A percentile compares a stretch with the other conserved stretches of the same genome.
phyloP scores from a whole-genome alignment of 768 basidiomycete species.

The Lactarius sanguifluus region DNA sequence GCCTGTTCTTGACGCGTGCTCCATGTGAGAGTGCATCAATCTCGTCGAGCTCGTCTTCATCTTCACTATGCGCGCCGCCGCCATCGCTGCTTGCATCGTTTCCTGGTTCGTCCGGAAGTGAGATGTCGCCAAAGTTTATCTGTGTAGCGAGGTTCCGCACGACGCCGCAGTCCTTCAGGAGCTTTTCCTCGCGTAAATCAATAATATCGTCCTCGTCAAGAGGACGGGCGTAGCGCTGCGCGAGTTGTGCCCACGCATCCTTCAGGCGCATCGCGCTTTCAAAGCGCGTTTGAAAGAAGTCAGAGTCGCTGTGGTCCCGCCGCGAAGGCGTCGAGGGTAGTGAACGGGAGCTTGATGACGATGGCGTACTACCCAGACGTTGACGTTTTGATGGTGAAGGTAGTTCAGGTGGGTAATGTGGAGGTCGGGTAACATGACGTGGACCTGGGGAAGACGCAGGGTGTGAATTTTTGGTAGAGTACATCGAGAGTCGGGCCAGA shows the following conservation, averaged over 20 bases:
- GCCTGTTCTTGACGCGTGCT: conserved; percentile 36
- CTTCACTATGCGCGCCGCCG: conserved; percentile 41
- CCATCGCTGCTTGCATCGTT: conserved; percentile 43
- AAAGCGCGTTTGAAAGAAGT: conserved; percentile 55
- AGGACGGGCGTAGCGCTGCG: conserved; percentile 61
- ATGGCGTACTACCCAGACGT: conserved; percentile 48
- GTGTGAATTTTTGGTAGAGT: conserved; percentile 37
- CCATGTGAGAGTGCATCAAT: conserved; percentile 50
- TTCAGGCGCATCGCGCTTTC: conserved; percentile 57
- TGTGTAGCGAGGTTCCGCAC: conserved; percentile 45
- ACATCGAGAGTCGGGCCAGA: conserved; percentile 17
- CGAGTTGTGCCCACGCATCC: conserved; percentile 66
- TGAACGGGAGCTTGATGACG: conserved; percentile 36
- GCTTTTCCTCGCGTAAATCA: conserved; percentile 57
- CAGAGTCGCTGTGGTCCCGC: conserved; percentile 34
- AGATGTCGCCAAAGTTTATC: conserved; percentile 54
- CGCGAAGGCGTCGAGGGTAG: conserved; percentile 30
- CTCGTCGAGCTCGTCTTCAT: conserved; percentile 58
- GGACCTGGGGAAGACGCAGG: conserved; percentile 52
- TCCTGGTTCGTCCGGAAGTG: conserved; percentile 36
- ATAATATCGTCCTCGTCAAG: conserved; percentile 81
- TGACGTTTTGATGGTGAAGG: conserved; percentile 50
- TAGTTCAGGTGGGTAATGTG: conserved; percentile 29
- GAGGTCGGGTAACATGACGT: conserved; percentile 33
- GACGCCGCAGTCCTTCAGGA: conserved; percentile 72